phyloP scores from a whole-genome alignment of 495 filamentous ascomycete genomes.

The Thermothielavioides terrestris region DNA sequence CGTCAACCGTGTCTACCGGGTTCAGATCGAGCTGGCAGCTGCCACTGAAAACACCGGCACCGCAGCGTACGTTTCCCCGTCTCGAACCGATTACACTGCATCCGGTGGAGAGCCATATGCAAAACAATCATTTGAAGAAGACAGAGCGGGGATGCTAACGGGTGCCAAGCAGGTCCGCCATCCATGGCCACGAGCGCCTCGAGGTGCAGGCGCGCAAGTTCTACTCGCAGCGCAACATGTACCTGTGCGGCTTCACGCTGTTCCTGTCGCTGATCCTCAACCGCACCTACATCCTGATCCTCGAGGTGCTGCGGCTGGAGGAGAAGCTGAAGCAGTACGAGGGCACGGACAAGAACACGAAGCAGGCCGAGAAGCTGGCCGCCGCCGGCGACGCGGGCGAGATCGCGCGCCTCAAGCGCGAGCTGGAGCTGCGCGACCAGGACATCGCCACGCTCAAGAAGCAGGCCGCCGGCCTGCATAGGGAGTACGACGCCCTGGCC shows the following conservation, averaged over 20 bases:
- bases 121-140: too few relatives aligned
- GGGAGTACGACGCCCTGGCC: conserved; percentile 75
- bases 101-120: too few relatives aligned
- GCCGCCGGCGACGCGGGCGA: conserved; percentile 55
- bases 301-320: conserved; percentile 88
- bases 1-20: conserved; percentile 95
- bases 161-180: conserved; percentile 42
- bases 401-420: conserved; percentile 53
- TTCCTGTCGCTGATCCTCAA: conserved; percentile 99
- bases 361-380: conserved; percentile 68
- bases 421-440: conserved; percentile 61
- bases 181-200: conserved; percentile 85
- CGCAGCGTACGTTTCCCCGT: conserved; percentile 20
- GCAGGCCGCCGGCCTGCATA: conserved; percentile 64
- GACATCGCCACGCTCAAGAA: conserved; percentile 78
- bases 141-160: conserved; percentile 15
- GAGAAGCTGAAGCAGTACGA: conserved; percentile 83
- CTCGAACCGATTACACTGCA: conserved; percentile 1
- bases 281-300: conserved; percentile 96
- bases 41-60: conserved; percentile 38
- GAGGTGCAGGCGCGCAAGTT: conserved; percentile 99
- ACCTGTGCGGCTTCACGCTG: conserved; percentile 97
- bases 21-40: conserved; percentile 74
- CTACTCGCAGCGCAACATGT: conserved; percentile 99
- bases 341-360: conserved; percentile 63